Evolutionary conservation across 2,329 filamentous ascomycete species (phyloP), one percentile per base, ranked within the genome.

Genomic region (Geosmithia putterillii): DNA sequence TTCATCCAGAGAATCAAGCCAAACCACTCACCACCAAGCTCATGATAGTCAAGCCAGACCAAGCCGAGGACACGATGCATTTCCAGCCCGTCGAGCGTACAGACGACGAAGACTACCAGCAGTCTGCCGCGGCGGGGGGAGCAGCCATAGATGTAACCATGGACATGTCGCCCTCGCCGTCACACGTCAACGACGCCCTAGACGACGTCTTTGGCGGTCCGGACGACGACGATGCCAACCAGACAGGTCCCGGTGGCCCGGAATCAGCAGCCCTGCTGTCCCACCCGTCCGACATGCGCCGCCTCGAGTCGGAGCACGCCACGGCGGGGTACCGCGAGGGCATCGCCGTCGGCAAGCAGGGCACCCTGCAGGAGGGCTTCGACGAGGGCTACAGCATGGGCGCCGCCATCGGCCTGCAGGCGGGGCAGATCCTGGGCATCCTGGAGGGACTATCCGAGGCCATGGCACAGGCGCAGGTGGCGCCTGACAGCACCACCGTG

Each of bases 291-390:
- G 88, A 94, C 52, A 74, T 92, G 42, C 78, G 74, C 18, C 79
- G 83, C 20, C 73, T 95, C 15, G 79, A 83, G 53, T 73, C 77
- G 37, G 80, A 84, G 44, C 87, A 95, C 59, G 74, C 79, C 42
- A 95, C 85, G 7, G 81, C 85, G 35, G 92, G 92, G 18, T 96
- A 96, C 63, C 82, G 90, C 46, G 89, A 95, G 54, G 92, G 90
- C 38, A 75, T 96, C 43, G 74, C 82, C 0, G 68, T 67, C 3
- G 84, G 83, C 25, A 96, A 96, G 59, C 75, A 76, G 21, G 65
- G 71, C 40, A 83, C 79, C 53, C 77, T 95, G 21, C 92, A 98
- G 62, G 71, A 71, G 14, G 90, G 90, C 0, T 96, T 98, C 56
- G 92, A 98, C 58, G 86, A 90, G 50, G 90, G 90, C 0, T 96